Evolutionary conservation across 1,284 basidiomycete species (phyloP), one percentile per base, ranked within the genome.

Genomic region (Agroathelia rolfsii): DNA sequence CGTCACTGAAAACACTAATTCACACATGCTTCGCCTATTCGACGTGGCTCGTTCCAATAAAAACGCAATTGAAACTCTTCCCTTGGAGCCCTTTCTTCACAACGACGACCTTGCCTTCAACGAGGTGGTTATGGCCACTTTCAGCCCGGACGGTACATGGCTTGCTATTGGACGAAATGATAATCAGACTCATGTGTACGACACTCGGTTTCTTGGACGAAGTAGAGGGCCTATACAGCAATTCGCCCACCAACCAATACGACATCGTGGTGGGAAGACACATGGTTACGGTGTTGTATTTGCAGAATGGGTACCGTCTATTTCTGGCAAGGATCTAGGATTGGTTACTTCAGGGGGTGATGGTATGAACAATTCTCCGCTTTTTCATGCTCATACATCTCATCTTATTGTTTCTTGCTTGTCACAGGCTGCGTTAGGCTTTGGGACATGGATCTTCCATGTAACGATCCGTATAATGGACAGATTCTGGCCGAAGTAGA

Each of bases 281-380:
- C n/a, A n/a, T n/a, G n/a, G n/a, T n/a, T 79, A 56, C 49, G 79
- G 79, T 0, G 51, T 79, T 18, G 60, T 68, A 1, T 58, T 66
- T 22, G 56, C 61, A n/a, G 52, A 66, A 25, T 83, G 80, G 79
- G 52, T 73, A 11, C 54, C 69, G 28, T 59, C 56, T 5, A 48
- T 47, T 34, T 47, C 56, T 2, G 45, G 51, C 11, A 49, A 55
- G n/a, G 50, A 53, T 17, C 49, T 65, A 6, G 67, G 69, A 2
- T 54, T 83, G 12, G 50, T 76, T 20, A 77, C 68, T 11, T 76
- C 71, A 3, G 79, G 78, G 0, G 59, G 66, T 29, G 78, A 83
- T 49, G 79, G 78, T 77, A 44, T 41, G 64, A 38, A n/a, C 8
- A 13, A 39, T 38, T 11, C 17, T 33, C 14, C 12, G 6, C 32